A percentile compares a stretch with the other conserved stretches of the same genome.
Evolutionary conservation across 2,329 filamentous ascomycete genomes (phyloP).

Genomic region (Monilinia fructicola): DNA sequence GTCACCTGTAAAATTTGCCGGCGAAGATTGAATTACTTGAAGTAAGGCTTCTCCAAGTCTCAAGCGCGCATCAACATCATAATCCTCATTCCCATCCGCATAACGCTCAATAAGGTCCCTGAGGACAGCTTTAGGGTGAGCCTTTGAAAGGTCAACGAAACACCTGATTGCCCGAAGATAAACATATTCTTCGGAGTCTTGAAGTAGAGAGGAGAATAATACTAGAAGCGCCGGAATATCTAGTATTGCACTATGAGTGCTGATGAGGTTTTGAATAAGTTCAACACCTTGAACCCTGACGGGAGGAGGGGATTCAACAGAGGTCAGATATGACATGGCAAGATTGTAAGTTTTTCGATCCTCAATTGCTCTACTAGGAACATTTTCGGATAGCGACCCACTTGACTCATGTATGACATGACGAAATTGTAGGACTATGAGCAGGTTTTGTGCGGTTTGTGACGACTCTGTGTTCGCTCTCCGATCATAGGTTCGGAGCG

Average conservation of each 20-base stretch:
- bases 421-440: slow-evolving; percentile 55
- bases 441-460: slow-evolving; percentile 56
- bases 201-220: slow-evolving; percentile 62
- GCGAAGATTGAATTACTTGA: slow-evolving; percentile 62
- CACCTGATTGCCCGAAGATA: slow-evolving; percentile 67
- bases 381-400: slow-evolving; percentile 27
- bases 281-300: slow-evolving; percentile 66
- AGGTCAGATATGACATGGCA: slow-evolving; percentile 63
- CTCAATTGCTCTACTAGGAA: slow-evolving; percentile 51
- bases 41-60: slow-evolving; percentile 67
- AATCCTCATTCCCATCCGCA: slow-evolving; percentile 60
- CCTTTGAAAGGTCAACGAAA: slow-evolving; percentile 57
- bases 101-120: slow-evolving; percentile 67
- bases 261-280: slow-evolving; percentile 58
- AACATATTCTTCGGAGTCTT: slow-evolving; percentile 69
- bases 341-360: slow-evolving; percentile 62
- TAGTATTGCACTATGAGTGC: slow-evolving; percentile 55
- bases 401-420: slow-evolving; percentile 50
- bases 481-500: slow-evolving; percentile 47
- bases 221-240: slow-evolving; percentile 66
- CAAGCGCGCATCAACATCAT: slow-evolving; percentile 61
- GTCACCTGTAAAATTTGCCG: slow-evolving; percentile 55
- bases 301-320: slow-evolving; percentile 61
- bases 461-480: slow-evolving; percentile 47
- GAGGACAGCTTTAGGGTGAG: slow-evolving; percentile 61